Percentiles rank a stretch among this genome's conserved stretches.
Conservation (phyloP, 129 eudicot genomes). For the Daucus carota region DNA sequence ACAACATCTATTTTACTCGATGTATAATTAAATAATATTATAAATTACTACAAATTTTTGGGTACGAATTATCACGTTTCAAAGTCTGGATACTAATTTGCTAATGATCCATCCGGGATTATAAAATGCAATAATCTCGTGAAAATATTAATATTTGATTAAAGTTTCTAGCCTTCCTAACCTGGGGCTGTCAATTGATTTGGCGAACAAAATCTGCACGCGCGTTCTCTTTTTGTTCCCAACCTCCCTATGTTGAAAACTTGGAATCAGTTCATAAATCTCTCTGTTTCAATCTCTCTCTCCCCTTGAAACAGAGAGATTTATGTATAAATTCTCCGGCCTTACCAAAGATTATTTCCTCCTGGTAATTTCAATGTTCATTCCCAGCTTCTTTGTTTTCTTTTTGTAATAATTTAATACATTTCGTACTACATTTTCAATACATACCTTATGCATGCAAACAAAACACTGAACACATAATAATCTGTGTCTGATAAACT, state of each 20-base stretch:
- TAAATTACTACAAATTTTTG: too few species aligned
- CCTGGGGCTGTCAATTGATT: background rate
- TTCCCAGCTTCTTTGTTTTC: background rate
- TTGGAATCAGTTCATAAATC: background rate
- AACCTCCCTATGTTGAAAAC: background rate
- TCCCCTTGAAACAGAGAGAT: background rate
- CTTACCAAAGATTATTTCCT: background rate
- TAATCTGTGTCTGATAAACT: background rate
- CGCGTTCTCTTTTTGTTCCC: background rate
- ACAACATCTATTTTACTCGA: too few species aligned
- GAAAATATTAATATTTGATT: too few species aligned
- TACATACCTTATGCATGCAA: background rate
- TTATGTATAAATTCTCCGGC: background rate
- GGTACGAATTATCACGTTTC: too few species aligned
- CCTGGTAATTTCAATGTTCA: background rate
- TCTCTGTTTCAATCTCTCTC: conserved; percentile 1
- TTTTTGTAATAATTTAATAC: background rate
- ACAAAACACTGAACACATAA: background rate
- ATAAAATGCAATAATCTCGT: too few species aligned
- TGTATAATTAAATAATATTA: too few species aligned
- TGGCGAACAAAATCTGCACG: background rate
- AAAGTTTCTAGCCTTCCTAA: background rate
- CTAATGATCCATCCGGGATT: too few species aligned
- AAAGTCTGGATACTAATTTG: too few species aligned
- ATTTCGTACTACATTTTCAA: background rate